Evolutionary conservation across 305 asterid species (phyloP).

Genomic region (Fraxinus ornus): DNA sequence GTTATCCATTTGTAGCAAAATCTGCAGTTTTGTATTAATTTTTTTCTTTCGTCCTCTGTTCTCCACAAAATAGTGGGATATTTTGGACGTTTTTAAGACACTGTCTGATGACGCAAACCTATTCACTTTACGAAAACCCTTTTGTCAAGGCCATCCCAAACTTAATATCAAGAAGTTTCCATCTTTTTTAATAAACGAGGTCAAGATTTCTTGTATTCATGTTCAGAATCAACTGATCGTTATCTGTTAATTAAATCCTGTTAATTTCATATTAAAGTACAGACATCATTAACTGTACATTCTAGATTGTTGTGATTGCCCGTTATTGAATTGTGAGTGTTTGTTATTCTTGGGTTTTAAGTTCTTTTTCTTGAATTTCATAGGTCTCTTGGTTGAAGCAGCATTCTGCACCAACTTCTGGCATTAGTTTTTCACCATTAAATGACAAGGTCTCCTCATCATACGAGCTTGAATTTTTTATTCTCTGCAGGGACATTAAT

Average conservation of each 20-base stretch:
- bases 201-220: background rate
- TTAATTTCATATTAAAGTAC: slow-evolving; percentile 5
- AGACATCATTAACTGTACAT: slow-evolving; percentile 6
- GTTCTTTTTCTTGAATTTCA: slow-evolving; percentile 23
- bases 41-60: background rate
- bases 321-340: slow-evolving; percentile 11
- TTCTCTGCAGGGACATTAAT: slow-evolving; percentile 2
- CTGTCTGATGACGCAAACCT: background rate
- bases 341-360: slow-evolving; percentile 4
- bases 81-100: background rate
- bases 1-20: slow-evolving; percentile 7
- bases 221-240: background rate
- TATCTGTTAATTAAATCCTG: slow-evolving; percentile 9
- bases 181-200: background rate
- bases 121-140: background rate
- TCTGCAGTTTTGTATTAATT: background rate
- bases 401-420: slow-evolving; percentile 96
- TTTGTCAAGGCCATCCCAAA: background rate
- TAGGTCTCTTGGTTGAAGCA: slow-evolving; percentile 97
- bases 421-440: slow-evolving; percentile 92
- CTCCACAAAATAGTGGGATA: background rate
- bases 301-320: slow-evolving; percentile 2
- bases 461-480: background rate
- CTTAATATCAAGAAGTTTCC: background rate
- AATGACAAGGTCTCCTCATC: slow-evolving; percentile 78